These are phyloP conservation scores for Nitzschia palea DNA, from an alignment of 108 stramenopile species.

Conservation along the genomic window DNA sequence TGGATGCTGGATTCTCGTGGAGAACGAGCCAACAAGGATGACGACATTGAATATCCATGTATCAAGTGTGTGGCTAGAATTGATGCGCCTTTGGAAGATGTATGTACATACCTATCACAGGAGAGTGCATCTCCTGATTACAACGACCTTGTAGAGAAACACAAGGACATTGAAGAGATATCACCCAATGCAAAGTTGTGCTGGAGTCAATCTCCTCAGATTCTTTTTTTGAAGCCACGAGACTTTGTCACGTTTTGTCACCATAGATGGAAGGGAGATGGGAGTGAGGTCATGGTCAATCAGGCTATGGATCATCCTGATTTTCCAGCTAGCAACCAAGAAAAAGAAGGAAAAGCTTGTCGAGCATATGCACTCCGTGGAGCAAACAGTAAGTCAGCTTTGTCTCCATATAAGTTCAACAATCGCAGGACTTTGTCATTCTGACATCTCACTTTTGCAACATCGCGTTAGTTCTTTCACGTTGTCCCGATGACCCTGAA, in stretches of 20 bases:
- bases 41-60: slow-evolving; percentile 70
- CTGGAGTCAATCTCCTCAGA: slow-evolving; percentile 74
- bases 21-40: slow-evolving; percentile 37
- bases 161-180: slow-evolving; percentile 59
- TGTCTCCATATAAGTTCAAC: too few relatives aligned
- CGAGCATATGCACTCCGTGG: slow-evolving; percentile 85
- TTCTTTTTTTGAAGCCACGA: slow-evolving; percentile 79
- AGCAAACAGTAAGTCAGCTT: slow-evolving; percentile 63
- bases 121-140: slow-evolving; percentile 58
- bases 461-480: slow-evolving; percentile 49
- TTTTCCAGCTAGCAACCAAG: slow-evolving; percentile 45
- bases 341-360: slow-evolving; percentile 57
- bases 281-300: slow-evolving; percentile 81
- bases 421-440: too few relatives aligned
- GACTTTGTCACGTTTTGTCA: slow-evolving; percentile 85
- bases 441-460: slow-evolving; percentile 10
- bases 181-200: slow-evolving; percentile 69
- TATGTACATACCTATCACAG: slow-evolving; percentile 74
- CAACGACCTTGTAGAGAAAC: slow-evolving; percentile 71
- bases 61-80: slow-evolving; percentile 67
- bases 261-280: slow-evolving; percentile 82
- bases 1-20: slow-evolving; percentile 86
- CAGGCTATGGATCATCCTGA: slow-evolving; percentile 79
- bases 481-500: slow-evolving; percentile 70
- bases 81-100: slow-evolving; percentile 80